phyloP scores from a whole-genome alignment of 495 filamentous ascomycete species.

The Lindgomyces ingoldianus region DNA sequence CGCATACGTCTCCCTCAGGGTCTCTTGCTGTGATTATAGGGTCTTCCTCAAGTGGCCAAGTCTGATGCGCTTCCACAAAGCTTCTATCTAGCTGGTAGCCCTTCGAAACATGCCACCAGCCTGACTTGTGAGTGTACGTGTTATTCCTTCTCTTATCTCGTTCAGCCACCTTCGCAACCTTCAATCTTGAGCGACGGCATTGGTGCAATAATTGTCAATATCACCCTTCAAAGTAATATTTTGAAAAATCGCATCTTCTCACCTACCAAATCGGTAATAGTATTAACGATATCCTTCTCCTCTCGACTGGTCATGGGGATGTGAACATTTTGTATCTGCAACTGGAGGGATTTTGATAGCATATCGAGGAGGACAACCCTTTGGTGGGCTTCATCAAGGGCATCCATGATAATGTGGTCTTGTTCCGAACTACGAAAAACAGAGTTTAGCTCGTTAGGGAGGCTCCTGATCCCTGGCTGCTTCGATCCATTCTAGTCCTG shows the following conservation, averaged over 20 bases:
- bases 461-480: background rate
- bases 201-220: constrained; percentile 4
- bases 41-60: background rate
- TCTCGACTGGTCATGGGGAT: constrained; percentile 6
- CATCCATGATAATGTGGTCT: constrained; percentile 13
- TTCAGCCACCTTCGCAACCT: constrained; percentile 6
- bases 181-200: background rate
- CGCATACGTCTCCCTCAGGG: background rate
- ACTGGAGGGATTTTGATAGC: background rate
- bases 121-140: background rate
- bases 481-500: constrained; percentile 9
- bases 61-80: background rate
- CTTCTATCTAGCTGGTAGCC: constrained; percentile 6
- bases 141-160: constrained; percentile 2
- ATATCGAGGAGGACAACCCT: background rate
- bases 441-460: background rate
- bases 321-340: background rate
- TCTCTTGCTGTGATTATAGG: background rate
- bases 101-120: constrained; percentile 19
- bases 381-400: constrained; percentile 17
- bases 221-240: background rate
- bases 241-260: background rate
- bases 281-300: constrained; percentile 12
- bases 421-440: background rate
- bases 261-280: background rate